Evolutionary conservation across 768 basidiomycete species (phyloP), one percentile per base, ranked within the genome.

Genomic region (Pleurotus platypus): DNA sequence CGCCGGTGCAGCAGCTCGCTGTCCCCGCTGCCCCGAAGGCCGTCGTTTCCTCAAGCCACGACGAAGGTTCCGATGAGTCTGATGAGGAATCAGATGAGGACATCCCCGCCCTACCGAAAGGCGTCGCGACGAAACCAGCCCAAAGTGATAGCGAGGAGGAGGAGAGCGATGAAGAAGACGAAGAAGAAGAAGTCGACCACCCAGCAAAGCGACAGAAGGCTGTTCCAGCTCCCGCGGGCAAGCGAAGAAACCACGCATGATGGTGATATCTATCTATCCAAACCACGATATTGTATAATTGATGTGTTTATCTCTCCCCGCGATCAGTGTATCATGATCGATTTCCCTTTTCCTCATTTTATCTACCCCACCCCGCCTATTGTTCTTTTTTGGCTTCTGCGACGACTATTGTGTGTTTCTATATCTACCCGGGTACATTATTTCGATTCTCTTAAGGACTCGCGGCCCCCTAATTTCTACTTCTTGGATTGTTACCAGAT

Each of bases 1-100:
- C 66, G n/a, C 67, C 70, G 3, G 75, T 71, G 4, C 67, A 68
- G 0, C 78, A 71, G n/a, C 64, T 69, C 37, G 58, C 58, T n/a
- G 62, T 45, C 26, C 62, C 65, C 26, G 57, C 62, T 43, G 58
- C 60, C 60, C 67, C 58, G 51, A 67, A 62, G 18, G 56, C 57
- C 11, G 67, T 68, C n/a, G 63, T 35, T 35, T 35, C 66, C 2
- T 66, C 64, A 0, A 70, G 67, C 43, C 67, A 71, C 37, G 66
- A 68, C 30, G 72, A 73, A 2, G 51, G 20, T n/a, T 54, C 51
- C 18, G 51, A 54, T 5, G 24, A 37, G 15, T 51, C 39, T 20
- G 51, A 54, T 5, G 51, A 54, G 26, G 51, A 54, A 15, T 39
- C 37, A 1, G 39, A 37, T 15, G 51, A 54, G 15, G 51, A 54